Evolutionary conservation across 768 basidiomycete species (phyloP).

Genomic region (Pluteus cervinus): DNA sequence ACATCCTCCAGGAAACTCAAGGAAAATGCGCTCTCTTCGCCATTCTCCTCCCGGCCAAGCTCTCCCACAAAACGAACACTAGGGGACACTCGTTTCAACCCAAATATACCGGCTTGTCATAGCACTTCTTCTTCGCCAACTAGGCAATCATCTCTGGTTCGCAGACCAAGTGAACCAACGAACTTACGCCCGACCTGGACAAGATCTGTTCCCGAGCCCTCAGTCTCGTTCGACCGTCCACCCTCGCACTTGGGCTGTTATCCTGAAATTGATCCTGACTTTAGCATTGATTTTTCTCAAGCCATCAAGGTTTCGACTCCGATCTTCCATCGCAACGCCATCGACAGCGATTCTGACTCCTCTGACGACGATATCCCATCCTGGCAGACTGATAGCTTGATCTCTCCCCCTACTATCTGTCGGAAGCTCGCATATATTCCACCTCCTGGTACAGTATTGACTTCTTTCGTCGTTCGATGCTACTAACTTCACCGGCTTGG

Average conservation of each 20-base stretch:
- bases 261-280: conserved; percentile 17
- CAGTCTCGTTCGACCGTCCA: conserved; percentile 13
- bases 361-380: conserved; percentile 7
- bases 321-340: too few relatives aligned
- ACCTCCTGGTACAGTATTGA: neutral
- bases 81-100: neutral
- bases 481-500: conserved; percentile 31
- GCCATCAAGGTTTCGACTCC: conserved; percentile 2
- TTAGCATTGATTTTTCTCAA: conserved; percentile 1
- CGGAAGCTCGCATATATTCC: neutral
- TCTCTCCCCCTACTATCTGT: conserved; percentile 34
- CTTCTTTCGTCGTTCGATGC: conserved; percentile 39
- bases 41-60: conserved; percentile 5
- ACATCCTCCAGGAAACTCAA: conserved; percentile 1
- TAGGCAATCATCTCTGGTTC: neutral
- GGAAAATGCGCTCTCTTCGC: conserved; percentile 7
- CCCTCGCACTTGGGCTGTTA: conserved; percentile 18
- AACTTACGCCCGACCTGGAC: neutral
- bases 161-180: too few relatives aligned
- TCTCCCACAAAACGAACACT: neutral
- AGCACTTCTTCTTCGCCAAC: conserved; percentile 4
- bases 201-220: neutral
- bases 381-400: conserved; percentile 37
- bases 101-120: too few relatives aligned
- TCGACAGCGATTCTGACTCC: too few relatives aligned